Evolutionary conservation across 2,329 filamentous ascomycete species (phyloP), one percentile per base, ranked within the genome.

Genomic region (Colletotrichum navitas): DNA sequence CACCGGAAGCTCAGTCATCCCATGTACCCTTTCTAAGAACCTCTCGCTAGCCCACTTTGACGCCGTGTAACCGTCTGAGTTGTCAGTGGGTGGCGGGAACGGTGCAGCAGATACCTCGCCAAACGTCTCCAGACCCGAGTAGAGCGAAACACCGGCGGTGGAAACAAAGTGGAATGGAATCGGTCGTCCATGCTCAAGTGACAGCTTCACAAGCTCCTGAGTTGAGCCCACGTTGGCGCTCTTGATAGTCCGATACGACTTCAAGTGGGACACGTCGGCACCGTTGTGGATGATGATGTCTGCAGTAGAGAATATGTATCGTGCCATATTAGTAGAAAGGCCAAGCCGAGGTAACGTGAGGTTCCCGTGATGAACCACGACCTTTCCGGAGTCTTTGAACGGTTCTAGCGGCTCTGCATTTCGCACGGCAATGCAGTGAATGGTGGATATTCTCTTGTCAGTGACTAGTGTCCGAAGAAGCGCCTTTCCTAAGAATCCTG

Each of bases 231-330:
- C 59, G 65, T 83, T 83, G 10, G 74, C 29, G 0, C 29, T 34
- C 5, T 74, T 63, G 0, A 83, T 71, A 1, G 73, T 67, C 1
- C 66, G 49, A 73, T 82, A 83, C 3, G 69, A 68, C 62, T 82
- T 79, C 66, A 76, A 65, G 74, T 75, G 81, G 12, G 73, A 80
- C 16, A 76, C 75, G 59, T 81, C 78, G 18, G 82, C 83, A 11
- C 82, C 84, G 55, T 79, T 80, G 74, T 86, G 89, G 32, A 92
- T 45, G 18, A 45, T n/a, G 43, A 45, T 7, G 21, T 45, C 43
- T 1, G 78, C 80, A 3, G 74, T 56, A 5, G 26, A 32, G 4
- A 68, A 63, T 7, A 24, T 34, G 11, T 24, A 11, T 36, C 32
- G 43, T 16, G n/a, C 63, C 2, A 39, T 29, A 0, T 24, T 55